Evolutionary conservation across 169 alveolate genomes (phyloP), one percentile per base, ranked within the genome.

Genomic region (Cryptosporidium xiaoi): DNA sequence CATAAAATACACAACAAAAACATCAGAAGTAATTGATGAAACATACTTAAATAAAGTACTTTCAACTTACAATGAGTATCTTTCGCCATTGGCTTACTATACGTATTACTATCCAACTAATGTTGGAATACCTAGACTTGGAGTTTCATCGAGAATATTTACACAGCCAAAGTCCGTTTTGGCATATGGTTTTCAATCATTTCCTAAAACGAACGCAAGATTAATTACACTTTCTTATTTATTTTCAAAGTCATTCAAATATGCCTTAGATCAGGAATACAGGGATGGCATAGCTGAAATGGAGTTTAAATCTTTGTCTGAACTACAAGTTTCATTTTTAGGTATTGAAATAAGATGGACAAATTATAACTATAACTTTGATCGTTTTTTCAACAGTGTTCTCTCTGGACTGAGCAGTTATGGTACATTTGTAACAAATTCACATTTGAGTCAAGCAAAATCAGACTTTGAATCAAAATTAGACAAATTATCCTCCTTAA

Each of bases 41-140:
- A 27, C 65, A 20, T 29, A 36, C 6, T 50, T 67, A 64, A 67
- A 67, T 12, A 67, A 67, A n/a, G 82, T 67, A 3, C 44, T 67
- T 12, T 67, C 82, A 12, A 48, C 65, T 7, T 67, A 50, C 27
- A 67, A 40, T 8, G 48, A 40, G 1, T 40, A 40, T 40, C 51
- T 55, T 5, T 71, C 84, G 2, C 84, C 84, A 55, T 24, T 71
- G 27, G 84, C 84, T 34, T 71, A 51, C n/a, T 53, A 46, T 5
- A 71, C 67, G 33, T 71, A 51, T 34, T 71, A 71, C 58, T 53
- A 33, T 40, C 84, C 84, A n/a, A 51, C 33, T 33, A 36, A 51
- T 71, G 68, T 51, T 15, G 67, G 84, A 1, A 31, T 53, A 18
- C 84, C 84, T 15, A 40, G 10, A 40, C 48, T 40, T 3, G 33